Evolutionary conservation across 179 eudicot species (phyloP), one percentile per base, ranked within the genome.

Genomic region (Beta macrorhiza): DNA sequence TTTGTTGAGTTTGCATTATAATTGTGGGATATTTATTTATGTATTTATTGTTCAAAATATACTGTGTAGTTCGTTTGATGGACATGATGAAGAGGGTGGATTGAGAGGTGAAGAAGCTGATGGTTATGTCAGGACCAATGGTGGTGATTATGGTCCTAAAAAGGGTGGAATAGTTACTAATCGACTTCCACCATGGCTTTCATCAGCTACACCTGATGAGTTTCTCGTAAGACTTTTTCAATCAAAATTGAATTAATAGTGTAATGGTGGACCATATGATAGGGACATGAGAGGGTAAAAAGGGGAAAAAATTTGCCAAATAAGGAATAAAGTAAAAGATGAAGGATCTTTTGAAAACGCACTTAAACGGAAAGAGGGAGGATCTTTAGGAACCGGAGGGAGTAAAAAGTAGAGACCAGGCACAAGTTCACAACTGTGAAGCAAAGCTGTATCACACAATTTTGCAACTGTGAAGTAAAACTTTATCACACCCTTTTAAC

Each of bases 141-240:
- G 97, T 77, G 92, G 89, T 80, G 92, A 89, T 84, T 82, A 49
- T 89, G 82, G 84, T 72, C 76, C 76, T 15, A 90, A 84, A 87
- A 93, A 90, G 82, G 82, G 80, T 65, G 87, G 89, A 84, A 37
- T 77, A 47, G 62, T 89, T 75, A 89, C 94, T 80, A 93, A 84
- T 84, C 98, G 89, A 82, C 89, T 91, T 87, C 96, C 97, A 69
- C 82, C 90, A 16, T 96, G 99, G 99, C 97, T 96, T 84, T 91
- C 91, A 57, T 86, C 84, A 53, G 92, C 99, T 81, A 91, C 94
- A 59, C 99, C 99, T 25, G 98, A 96, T 83, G 99, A 96, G 87
- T 96, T 96, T 89, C 90, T 91, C 87, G 99, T 96, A 96, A 72
- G 93, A 14, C 44, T 37, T 67, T 37, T 59, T 82, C 52, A 67